A percentile compares a stretch with the other conserved stretches of the same genome.
Conservation (phyloP, 225 moss, liverwort and hornwort species). For the Pseudisothecium myosuroides region DNA sequence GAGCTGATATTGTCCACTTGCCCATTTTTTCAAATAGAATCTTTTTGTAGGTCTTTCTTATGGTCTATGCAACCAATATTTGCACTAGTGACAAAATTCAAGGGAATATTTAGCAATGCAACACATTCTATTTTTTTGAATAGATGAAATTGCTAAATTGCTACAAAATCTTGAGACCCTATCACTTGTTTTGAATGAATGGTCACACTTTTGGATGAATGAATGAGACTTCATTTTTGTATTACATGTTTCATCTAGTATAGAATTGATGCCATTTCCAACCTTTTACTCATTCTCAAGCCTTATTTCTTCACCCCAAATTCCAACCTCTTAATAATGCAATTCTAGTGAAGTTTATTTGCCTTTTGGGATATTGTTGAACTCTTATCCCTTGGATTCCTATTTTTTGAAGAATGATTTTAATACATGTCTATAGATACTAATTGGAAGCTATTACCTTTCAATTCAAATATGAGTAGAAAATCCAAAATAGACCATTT, state of each 20-base stretch:
- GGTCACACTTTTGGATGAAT: background rate
- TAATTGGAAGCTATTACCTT: background rate
- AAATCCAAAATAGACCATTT: background rate
- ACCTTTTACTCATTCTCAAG: accelerated
- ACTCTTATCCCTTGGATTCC: background rate
- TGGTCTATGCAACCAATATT: background rate
- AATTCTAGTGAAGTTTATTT: background rate
- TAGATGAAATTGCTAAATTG: background rate
- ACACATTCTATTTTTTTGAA: background rate
- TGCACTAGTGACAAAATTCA: background rate
- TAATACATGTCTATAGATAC: background rate
- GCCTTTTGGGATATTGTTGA: background rate
- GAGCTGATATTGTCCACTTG: background rate
- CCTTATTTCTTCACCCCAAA: background rate
- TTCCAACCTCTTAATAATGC: background rate
- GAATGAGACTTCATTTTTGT: background rate
- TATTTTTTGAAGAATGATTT: accelerated
- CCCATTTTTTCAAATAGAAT: background rate
- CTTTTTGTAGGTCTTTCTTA: background rate
- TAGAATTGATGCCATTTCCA: background rate
- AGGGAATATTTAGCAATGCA: background rate
- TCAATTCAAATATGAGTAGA: background rate
- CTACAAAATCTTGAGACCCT: background rate
- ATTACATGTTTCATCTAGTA: background rate
- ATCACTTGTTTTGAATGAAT: background rate